phyloP scores from a whole-genome alignment of 1,284 basidiomycete species.

The Xerocomus cyaneibrunnescens region DNA sequence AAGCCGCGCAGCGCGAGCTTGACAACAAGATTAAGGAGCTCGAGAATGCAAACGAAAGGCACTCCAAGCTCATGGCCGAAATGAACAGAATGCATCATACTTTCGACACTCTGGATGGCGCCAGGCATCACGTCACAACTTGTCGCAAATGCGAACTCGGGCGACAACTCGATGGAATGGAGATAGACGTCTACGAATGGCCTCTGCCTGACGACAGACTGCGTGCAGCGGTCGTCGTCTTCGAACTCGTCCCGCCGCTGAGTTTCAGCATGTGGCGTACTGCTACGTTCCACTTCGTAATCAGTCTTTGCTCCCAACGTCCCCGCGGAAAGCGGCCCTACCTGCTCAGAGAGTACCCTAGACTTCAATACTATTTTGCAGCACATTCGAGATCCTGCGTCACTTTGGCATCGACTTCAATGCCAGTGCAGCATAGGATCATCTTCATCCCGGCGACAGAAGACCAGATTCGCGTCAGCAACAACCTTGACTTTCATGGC shows the following conservation, averaged over 20 bases:
- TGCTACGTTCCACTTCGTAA: not conserved
- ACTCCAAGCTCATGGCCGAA: slow-evolving; percentile 15
- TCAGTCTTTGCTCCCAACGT: not conserved
- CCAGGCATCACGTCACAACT: not conserved
- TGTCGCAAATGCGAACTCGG: not conserved
- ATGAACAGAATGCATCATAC: not conserved
- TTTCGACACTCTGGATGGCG: not conserved
- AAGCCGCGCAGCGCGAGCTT: slow-evolving; percentile 17
- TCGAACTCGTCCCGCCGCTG: not conserved
- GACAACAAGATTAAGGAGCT: slow-evolving; percentile 29
- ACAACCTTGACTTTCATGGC: slow-evolving; percentile 28
- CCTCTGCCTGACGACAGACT: slow-evolving; percentile 39
- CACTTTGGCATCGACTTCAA: slow-evolving; percentile 39
- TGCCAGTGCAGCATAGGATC: slow-evolving; percentile 38
- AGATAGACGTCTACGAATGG: slow-evolving; percentile 28
- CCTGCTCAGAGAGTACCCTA: slow-evolving; percentile 15
- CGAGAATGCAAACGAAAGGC: not conserved
- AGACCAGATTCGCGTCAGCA: slow-evolving; percentile 29
- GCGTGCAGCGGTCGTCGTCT: not conserved
- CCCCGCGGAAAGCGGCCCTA: not conserved
- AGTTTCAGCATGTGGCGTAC: not conserved
- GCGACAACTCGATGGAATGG: slow-evolving; percentile 17
- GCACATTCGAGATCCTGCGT: slow-evolving; percentile 25
- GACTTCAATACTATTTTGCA: not conserved
- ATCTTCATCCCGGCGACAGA: slow-evolving; percentile 26